phyloP scores from a whole-genome alignment of 495 filamentous ascomycete genomes.

The Podospora pseudocomata region DNA sequence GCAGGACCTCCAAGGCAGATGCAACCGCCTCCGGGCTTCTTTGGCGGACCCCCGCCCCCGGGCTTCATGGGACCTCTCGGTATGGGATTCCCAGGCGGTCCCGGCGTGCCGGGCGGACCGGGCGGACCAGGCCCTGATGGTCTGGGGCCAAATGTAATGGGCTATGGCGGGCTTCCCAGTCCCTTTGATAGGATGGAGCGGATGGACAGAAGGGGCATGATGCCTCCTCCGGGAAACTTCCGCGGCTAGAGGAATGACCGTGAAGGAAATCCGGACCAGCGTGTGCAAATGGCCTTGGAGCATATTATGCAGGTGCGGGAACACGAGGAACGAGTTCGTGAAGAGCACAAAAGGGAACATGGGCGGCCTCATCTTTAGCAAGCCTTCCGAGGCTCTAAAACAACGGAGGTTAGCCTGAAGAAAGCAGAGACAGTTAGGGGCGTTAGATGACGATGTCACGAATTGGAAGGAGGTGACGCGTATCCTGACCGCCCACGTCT shows the following conservation, averaged over 20 bases:
- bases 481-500: not conserved
- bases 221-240: conserved; percentile 13
- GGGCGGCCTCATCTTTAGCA: not conserved
- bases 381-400: not conserved
- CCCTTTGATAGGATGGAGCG: conserved; percentile 17
- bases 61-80: conserved; percentile 44
- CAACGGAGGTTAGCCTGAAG: not conserved
- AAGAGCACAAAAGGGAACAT: not conserved
- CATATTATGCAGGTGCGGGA: not conserved
- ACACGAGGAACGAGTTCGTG: not conserved
- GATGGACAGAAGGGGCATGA: conserved; percentile 15
- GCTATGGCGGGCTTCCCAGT: conserved; percentile 11
- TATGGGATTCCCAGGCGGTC: conserved; percentile 48
- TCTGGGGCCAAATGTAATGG: conserved; percentile 9
- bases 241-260: not conserved
- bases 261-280: not conserved
- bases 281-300: not conserved
- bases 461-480: not conserved
- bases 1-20: conserved; percentile 39
- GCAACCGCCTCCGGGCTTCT: conserved; percentile 50
- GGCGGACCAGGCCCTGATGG: conserved; percentile 20
- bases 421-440: not conserved
- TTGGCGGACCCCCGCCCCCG: conserved; percentile 38
- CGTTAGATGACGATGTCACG: not conserved
- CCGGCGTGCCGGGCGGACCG: conserved; percentile 28